Percentiles rank a stretch among this genome's conserved stretches.
Conservation (phyloP, 805 yeast species). For the Monosporozyma aquatica region DNA sequence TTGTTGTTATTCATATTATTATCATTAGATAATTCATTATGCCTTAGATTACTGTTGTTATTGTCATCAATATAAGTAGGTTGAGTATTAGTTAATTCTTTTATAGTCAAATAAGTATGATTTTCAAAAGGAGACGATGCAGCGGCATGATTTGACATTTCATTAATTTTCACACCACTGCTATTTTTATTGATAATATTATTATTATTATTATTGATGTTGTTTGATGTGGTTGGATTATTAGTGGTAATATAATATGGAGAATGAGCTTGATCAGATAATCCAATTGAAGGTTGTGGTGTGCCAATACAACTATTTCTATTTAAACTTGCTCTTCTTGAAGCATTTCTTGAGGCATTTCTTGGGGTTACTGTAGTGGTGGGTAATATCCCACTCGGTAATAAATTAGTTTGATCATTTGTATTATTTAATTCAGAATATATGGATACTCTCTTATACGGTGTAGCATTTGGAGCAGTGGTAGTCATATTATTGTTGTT, state of each 20-base stretch:
- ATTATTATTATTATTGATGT: neutral
- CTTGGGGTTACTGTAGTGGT: no score
- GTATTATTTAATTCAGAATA: conserved; percentile 5
- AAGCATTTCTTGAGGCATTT: neutral
- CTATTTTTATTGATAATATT: no score
- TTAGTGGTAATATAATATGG: conserved; percentile 3
- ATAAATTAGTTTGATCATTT: neutral
- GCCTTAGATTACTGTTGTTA: neutral
- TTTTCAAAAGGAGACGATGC: neutral
- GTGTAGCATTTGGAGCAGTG: neutral
- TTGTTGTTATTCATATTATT: neutral
- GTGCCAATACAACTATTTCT: conserved; percentile 2
- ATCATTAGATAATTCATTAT: neutral
- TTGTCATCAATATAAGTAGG: neutral
- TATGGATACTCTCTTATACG: conserved; percentile 3
- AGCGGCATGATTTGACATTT: neutral
- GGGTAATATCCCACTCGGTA: no score
- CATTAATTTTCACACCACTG: neutral
- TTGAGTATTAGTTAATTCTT: conserved; percentile 1
- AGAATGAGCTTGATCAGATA: conserved; percentile 6
- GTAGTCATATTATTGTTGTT: neutral
- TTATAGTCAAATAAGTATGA: conserved; percentile 1
- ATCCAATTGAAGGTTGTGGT: conserved; percentile 8
- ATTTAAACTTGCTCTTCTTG: conserved; percentile 2
- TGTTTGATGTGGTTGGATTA: neutral